These are phyloP conservation scores for Lentinula sp. DNA, from an alignment of 768 basidiomycete genomes.

Conservation along the genomic window DNA sequence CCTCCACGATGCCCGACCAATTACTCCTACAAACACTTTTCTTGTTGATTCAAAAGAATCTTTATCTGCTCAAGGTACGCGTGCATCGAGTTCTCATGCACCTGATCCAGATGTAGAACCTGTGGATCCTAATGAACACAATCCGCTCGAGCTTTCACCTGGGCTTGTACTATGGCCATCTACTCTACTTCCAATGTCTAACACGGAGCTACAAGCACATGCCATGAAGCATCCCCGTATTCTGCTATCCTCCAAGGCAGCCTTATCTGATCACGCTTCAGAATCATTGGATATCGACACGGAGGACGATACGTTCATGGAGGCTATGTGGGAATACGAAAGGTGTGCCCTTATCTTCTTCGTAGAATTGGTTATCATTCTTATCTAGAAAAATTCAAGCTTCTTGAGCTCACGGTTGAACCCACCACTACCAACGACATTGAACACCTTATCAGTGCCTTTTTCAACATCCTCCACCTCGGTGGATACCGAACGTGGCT, in stretches of 20 bases:
- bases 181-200: constrained; percentile 34
- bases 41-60: not conserved
- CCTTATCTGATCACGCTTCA: constrained; percentile 32
- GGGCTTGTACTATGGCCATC: constrained; percentile 41
- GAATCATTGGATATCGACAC: constrained; percentile 20
- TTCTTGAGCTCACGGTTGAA: constrained; percentile 19
- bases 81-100: not conserved
- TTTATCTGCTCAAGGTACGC: not conserved
- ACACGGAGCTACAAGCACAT: constrained; percentile 42
- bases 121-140: not conserved
- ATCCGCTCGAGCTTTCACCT: constrained; percentile 30
- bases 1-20: constrained; percentile 16
- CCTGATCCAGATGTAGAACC: not conserved
- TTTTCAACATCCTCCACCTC: not conserved
- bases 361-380: not conserved
- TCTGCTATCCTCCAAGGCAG: constrained; percentile 35
- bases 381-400: constrained; percentile 3
- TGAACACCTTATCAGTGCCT: not conserved
- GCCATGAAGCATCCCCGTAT: constrained; percentile 39
- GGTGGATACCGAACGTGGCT: not conserved
- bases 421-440: constrained; percentile 8
- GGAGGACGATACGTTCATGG: constrained; percentile 20
- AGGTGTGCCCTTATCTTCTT: constrained; percentile 16
- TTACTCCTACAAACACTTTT: not conserved
- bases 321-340: constrained; percentile 34